Conservation (phyloP, 2,329 filamentous ascomycete genomes). For the Colletotrichum camelliae region DNA sequence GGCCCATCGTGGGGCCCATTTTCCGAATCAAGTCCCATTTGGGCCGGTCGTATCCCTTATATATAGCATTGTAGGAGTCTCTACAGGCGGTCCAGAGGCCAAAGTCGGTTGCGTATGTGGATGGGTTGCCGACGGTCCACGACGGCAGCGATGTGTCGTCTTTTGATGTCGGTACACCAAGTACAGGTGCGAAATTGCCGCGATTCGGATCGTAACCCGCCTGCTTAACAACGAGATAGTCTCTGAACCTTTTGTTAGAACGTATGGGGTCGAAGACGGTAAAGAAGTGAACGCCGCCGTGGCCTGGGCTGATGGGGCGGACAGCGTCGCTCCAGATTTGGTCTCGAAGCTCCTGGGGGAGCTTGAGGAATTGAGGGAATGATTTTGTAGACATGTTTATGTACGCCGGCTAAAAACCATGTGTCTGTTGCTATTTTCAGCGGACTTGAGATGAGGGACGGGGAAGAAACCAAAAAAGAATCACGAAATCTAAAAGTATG, state of each 20-base stretch:
- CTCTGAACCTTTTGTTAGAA: neutral
- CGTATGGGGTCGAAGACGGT: neutral
- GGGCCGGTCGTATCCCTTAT: fast-evolving
- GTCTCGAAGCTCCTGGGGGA: neutral
- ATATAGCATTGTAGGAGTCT: neutral
- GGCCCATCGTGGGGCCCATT: fast-evolving
- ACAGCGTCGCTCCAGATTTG: neutral
- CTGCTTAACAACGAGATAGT: neutral
- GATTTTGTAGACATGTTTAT: neutral
- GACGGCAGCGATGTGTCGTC: neutral
- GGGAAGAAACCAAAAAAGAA: neutral
- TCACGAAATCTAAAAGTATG: neutral
- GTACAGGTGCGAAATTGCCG: fast-evolving
- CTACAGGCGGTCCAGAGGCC: neutral
- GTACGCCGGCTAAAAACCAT: neutral
- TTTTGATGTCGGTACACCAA: neutral
- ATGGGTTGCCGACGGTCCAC: fast-evolving
- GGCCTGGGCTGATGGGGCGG: neutral
- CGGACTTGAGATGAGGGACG: neutral
- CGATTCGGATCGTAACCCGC: fast-evolving
- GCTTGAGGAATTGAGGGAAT: neutral
- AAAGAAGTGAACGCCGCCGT: neutral
- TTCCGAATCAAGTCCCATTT: fast-evolving
- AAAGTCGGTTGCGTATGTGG: neutral
- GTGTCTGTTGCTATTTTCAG: neutral